These are phyloP conservation scores for Metarhizium brunneum DNA, from an alignment of 2,329 filamentous ascomycete species.

Conservation along the genomic window DNA sequence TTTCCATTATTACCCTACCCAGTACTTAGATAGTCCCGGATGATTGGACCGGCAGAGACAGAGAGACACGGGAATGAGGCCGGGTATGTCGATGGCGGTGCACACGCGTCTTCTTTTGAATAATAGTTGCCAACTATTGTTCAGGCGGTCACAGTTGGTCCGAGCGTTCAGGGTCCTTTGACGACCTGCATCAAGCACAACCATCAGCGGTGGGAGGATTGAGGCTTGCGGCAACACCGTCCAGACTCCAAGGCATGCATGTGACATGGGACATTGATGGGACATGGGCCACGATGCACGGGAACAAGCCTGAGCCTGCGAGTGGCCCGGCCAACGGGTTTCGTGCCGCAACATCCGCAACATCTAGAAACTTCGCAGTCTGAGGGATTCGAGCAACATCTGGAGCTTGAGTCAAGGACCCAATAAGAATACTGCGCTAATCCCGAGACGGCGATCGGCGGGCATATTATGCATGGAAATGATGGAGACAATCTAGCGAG, in stretches of 20 bases:
- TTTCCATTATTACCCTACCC: no score
- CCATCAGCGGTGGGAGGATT: not conserved
- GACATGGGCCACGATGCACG: not conserved
- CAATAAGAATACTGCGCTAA: conserved; percentile 6
- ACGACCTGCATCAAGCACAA: not conserved
- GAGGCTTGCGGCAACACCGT: not conserved
- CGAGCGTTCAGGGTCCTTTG: not conserved
- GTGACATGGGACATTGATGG: not conserved
- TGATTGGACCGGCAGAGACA: not conserved
- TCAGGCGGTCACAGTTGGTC: not conserved
- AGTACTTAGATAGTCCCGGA: no score
- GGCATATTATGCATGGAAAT: conserved; percentile 10
- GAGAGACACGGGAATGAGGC: not conserved
- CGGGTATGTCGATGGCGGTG: not conserved
- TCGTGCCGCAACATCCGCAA: not conserved
- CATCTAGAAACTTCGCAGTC: not conserved
- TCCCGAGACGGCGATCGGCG: conserved; percentile 9
- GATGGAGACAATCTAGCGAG: not conserved
- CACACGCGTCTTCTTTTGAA: not conserved
- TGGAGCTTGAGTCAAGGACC: conserved; percentile 5
- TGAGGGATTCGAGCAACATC: no score
- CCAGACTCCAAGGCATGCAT: not conserved
- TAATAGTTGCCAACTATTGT: not conserved
- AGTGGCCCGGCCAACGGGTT: not conserved
- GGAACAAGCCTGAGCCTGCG: not conserved